Base-by-base conservation (phyloP, 1,284 basidiomycete species). In the Bjerkandera adusta region DNA sequence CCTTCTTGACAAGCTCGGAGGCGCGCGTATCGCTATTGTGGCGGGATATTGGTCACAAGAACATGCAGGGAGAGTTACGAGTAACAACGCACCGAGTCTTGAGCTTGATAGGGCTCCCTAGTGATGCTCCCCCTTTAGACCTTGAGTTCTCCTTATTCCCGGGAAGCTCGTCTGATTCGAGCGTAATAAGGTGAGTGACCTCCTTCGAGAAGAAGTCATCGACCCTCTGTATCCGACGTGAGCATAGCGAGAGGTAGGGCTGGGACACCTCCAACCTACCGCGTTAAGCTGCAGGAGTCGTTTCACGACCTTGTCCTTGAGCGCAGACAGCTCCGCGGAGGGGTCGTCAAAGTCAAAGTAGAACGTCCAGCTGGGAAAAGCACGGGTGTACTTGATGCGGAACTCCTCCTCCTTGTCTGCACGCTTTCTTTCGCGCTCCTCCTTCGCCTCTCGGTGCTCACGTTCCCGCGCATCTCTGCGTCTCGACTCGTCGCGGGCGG, bases 131-230 rank as follows among this genome's bases (percentile, higher is more conserved):
- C 34, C 33, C 59, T 21, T 67, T 61, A 25, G 66, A 49, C 25
- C 57, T 59, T 13, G 37, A 33, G 59, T 89, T 89, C 65, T 89
- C 86, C 63, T 89, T 89, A 62, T 86, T 78, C 2, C 68, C 66
- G 36, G 60, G 54, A 21, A 63, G 50, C 39, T 70, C 65, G 13
- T 72, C 69, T 60, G 68, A 64, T 22, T 66, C 48, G 55, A 43
- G 63, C 27, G 87, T 89, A 60, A 97, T 84, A 54, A 97, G 76
- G 67, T 97, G 94, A 0, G 92, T 92, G 35, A 94, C 81, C 37
- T 83, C 77, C 46, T 77, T 84, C 16, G 87, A 90, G 67, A 95
- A 94, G 75, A 95, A 95, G 56, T 86, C 81, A 51, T 93, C 89
- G 52, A 92, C 76, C 36, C 72, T 73, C 90, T 93, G 57, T 27